A percentile compares a stretch with the other conserved stretches of the same genome.
Conservation (phyloP, 1,284 basidiomycete genomes). For the Cutaneotrichosporon cutaneum region DNA sequence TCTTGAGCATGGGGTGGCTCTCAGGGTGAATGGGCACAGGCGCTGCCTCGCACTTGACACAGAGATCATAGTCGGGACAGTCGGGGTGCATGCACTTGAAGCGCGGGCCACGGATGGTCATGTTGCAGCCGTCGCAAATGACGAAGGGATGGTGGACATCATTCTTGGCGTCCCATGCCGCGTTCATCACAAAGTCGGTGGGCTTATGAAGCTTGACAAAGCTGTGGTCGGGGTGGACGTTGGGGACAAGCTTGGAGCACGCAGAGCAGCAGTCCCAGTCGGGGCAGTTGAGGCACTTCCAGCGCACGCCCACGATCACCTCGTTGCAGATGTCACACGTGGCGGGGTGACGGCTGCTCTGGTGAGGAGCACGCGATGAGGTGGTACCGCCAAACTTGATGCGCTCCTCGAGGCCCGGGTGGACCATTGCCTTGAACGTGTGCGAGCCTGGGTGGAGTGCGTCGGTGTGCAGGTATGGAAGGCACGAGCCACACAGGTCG, state of each 20-base stretch:
- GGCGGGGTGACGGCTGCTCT: slow-evolving; percentile 36
- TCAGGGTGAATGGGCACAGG: slow-evolving; percentile 73
- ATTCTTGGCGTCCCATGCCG: slow-evolving; percentile 56
- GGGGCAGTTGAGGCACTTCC: slow-evolving; percentile 53
- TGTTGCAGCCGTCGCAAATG: slow-evolving; percentile 49
- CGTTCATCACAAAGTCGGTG: slow-evolving; percentile 54
- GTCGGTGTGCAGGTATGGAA: slow-evolving; percentile 42
- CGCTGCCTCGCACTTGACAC: slow-evolving; percentile 73
- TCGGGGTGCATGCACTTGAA: slow-evolving; percentile 71
- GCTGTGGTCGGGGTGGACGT: slow-evolving; percentile 71
- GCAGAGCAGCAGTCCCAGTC: slow-evolving; percentile 61
- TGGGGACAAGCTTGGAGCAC: slow-evolving; percentile 66
- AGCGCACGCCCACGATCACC: slow-evolving; percentile 46
- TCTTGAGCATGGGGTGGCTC: slow-evolving; percentile 75
- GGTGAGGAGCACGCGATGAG: slow-evolving; percentile 22
- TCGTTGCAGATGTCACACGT: slow-evolving; percentile 46
- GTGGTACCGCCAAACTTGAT: slow-evolving; percentile 35
- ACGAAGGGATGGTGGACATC: slow-evolving; percentile 39
- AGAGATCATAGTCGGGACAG: slow-evolving; percentile 82
- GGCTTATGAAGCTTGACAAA: slow-evolving; percentile 67
- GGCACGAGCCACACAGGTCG: slow-evolving; percentile 48
- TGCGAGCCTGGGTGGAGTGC: slow-evolving; percentile 43
- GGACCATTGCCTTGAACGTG: slow-evolving; percentile 49
- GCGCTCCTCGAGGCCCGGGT: slow-evolving; percentile 45
- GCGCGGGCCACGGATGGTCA: slow-evolving; percentile 39